These are phyloP conservation scores for Rhododendron henanense DNA, from an alignment of 148 eudicot genomes.

Conservation along the genomic window DNA sequence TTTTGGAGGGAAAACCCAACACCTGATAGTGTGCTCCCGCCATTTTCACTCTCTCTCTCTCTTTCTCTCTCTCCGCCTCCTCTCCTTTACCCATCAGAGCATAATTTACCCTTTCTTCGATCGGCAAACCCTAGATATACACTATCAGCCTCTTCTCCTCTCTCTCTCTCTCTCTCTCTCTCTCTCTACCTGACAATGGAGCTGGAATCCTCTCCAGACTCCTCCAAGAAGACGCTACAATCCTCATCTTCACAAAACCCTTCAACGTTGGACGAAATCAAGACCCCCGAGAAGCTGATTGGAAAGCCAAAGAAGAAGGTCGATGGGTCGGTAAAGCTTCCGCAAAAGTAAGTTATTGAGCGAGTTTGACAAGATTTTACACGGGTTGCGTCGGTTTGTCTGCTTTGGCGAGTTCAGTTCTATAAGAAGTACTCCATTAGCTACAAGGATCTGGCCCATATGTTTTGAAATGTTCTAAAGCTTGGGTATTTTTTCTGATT, in stretches of 20 bases:
- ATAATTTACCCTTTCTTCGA: no score
- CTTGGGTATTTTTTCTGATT: not conserved
- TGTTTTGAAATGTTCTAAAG: not conserved
- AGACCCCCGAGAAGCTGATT: not conserved
- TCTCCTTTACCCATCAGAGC: no score
- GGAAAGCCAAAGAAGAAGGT: conserved; percentile 24
- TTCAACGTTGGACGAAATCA: not conserved
- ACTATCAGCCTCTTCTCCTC: no score
- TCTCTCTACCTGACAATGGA: not conserved
- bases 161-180: not conserved
- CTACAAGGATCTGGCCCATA: not conserved
- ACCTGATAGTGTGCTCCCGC: no score
- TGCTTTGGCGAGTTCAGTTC: not conserved
- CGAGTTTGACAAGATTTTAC: not conserved
- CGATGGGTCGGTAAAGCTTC: conserved; percentile 26
- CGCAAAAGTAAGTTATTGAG: conserved; percentile 49
- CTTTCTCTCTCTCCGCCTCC: no score
- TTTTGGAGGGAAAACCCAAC: no score
- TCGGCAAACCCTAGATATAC: no score
- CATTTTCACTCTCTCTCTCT: no score
- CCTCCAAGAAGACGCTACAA: not conserved
- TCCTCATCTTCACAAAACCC: not conserved
- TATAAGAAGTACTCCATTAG: not conserved
- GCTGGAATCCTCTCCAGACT: not conserved
- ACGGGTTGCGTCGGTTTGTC: not conserved